These are phyloP conservation scores for Nemania diffusa DNA, from an alignment of 2,329 filamentous ascomycete species.

Conservation along the genomic window DNA sequence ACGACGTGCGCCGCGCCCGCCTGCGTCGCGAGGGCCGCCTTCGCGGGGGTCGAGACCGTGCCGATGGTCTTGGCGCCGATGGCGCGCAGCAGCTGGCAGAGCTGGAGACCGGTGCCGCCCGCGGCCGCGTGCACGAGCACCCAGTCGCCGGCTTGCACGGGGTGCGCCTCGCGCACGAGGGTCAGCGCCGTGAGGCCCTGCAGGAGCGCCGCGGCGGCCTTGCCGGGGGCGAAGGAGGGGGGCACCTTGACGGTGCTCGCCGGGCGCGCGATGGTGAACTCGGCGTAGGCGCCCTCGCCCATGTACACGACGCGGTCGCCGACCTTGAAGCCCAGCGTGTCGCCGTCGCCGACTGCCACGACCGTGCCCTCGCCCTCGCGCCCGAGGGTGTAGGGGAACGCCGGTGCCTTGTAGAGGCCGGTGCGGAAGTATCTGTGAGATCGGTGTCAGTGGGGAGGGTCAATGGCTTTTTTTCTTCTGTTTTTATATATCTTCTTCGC, in stretches of 20 bases:
- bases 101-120: constrained; percentile 79
- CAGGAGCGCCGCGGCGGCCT: constrained; percentile 75
- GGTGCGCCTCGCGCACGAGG: constrained; percentile 78
- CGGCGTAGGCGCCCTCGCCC: constrained; percentile 62
- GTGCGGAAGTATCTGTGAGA: constrained; percentile 78
- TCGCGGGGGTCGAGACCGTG: constrained; percentile 78
- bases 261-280: constrained; percentile 66
- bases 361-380: constrained; percentile 81
- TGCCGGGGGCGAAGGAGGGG: constrained; percentile 65
- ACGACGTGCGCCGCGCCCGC: constrained; percentile 78
- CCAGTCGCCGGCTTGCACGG: constrained; percentile 82
- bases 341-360: constrained; percentile 66
- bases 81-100: constrained; percentile 77
- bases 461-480: constrained; percentile 9
- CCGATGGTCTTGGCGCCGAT: constrained; percentile 83
- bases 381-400: constrained; percentile 79
- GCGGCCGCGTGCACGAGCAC: constrained; percentile 87
- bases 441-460: background rate
- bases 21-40: constrained; percentile 73
- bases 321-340: constrained; percentile 64
- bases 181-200: constrained; percentile 87
- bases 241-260: constrained; percentile 71
- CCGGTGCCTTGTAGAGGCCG: constrained; percentile 77
- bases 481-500: background rate
- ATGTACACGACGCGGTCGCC: constrained; percentile 81